These are phyloP conservation scores for Claviceps lovelessii DNA, from an alignment of 2,329 filamentous ascomycete genomes.

Conservation along the genomic window DNA sequence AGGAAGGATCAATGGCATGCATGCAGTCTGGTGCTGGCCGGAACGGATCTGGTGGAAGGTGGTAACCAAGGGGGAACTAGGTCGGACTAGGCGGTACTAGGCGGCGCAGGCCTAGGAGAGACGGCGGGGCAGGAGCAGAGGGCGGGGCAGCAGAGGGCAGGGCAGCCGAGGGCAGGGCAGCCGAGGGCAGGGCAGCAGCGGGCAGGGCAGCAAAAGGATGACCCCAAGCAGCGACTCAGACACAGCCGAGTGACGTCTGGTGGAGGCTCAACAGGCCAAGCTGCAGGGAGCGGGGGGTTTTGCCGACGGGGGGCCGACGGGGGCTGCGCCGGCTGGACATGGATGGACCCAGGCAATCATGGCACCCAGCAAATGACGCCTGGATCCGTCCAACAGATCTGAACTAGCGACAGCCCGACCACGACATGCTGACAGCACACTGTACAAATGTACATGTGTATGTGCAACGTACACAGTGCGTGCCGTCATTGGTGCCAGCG, in stretches of 20 bases:
- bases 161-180: not conserved
- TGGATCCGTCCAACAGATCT: not conserved
- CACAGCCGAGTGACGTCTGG: not conserved
- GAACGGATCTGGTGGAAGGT: not conserved
- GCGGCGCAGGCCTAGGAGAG: not conserved
- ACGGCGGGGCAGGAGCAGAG: not conserved
- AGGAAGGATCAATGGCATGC: not conserved
- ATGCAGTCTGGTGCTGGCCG: not conserved
- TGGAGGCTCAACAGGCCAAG: not conserved
- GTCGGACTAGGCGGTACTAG: not conserved
- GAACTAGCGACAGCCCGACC: not conserved
- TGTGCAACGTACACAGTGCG: not conserved
- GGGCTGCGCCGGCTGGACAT: not conserved
- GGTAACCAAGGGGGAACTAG: too few species aligned
- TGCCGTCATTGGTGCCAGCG: not conserved
- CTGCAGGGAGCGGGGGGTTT: too few species aligned
- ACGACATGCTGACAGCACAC: not conserved
- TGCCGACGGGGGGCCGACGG: too few species aligned
- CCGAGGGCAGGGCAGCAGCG: too few species aligned
- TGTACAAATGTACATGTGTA: too few species aligned
- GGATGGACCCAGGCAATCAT: not conserved
- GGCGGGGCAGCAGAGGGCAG: not conserved
- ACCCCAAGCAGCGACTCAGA: not conserved
- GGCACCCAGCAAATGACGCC: not conserved
- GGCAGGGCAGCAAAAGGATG: too few species aligned